Base-by-base conservation (phyloP, 2,329 filamentous ascomycete genomes). In the Trichoderma semiorbis region DNA sequence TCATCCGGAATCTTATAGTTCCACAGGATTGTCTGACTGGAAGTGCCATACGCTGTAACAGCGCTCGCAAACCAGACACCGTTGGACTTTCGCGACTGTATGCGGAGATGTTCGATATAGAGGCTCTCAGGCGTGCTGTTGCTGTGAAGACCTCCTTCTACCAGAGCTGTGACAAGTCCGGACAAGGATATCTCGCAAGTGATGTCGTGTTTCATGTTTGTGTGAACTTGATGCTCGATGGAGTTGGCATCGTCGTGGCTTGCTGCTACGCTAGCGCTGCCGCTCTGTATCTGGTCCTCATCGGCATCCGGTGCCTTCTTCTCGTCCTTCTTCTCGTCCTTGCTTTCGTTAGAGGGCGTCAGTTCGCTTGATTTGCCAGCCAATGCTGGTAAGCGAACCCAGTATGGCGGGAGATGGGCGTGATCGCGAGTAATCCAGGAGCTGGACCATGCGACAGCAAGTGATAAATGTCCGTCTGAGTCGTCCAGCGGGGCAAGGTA, bases 51-150 rank as follows among this genome's bases (percentile, higher is more conserved):
- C 0, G 88, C 88, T 1, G 88, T 90, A 1, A 84, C 84, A 1
- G 84, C 85, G 72, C 84, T 85, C 32, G 87, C 86, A 74, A 90
- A 90, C 88, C 88, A 90, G 11, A 83, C 78, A 10, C 87, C 86
- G 34, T 81, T 79, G 1, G 78, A 80, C 32, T 75, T 79, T 26
- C 71, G 75, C 11, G 74, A 60, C 43, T 78, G 79, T 43, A 83
- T 73, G 7, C 83, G 82, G 8, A 88, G 76, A 74, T 87, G 85
- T 7, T 87, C 84, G 65, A 86, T 83, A 73, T 83, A 83, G 0
- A 87, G 80, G 58, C 78, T 81, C 65, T 83, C 80, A 10, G 79
- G 75, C n/a, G 77, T 61, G 5, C 74, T 76, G 64, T 16, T 79
- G 61, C 74, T 73, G 1, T 78, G 72, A 14, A 77, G 76, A 1